These are phyloP conservation scores for Trichoderma afroharzianum DNA, from an alignment of 2,329 filamentous ascomycete genomes.

Conservation along the genomic window DNA sequence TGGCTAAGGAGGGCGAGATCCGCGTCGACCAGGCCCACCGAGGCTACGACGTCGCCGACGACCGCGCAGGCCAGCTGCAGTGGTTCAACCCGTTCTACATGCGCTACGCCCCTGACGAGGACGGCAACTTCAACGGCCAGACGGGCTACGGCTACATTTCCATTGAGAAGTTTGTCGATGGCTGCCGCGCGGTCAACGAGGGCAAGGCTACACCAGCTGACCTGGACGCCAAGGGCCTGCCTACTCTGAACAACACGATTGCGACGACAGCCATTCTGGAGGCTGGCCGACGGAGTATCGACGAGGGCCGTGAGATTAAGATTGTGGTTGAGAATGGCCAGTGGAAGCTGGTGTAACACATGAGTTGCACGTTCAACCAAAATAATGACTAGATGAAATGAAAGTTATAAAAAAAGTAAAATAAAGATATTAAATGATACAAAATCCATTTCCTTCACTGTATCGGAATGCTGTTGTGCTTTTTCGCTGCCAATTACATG, in stretches of 20 bases:
- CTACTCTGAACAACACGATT: conserved; percentile 84
- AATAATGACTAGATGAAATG: conserved; percentile 15
- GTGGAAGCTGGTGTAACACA: conserved; percentile 61
- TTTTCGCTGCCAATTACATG: neutral
- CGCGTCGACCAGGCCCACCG: conserved; percentile 90
- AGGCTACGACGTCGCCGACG: conserved; percentile 91
- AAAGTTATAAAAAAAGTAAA: neutral
- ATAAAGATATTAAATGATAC: neutral
- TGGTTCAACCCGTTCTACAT: conserved; percentile 97
- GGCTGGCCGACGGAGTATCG: conserved; percentile 78
- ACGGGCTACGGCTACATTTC: conserved; percentile 90
- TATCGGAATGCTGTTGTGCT: neutral
- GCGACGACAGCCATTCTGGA: conserved; percentile 89
- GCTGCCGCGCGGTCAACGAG: conserved; percentile 72
- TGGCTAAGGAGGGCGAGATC: conserved; percentile 79
- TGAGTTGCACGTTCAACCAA: neutral
- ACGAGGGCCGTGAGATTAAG: conserved; percentile 74
- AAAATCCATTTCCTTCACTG: neutral
- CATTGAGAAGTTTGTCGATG: conserved; percentile 94
- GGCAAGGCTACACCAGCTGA: conserved; percentile 68
- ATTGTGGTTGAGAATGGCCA: conserved; percentile 63
- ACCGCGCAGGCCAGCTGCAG: conserved; percentile 63
- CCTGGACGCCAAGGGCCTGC: conserved; percentile 75
- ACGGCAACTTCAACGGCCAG: conserved; percentile 90
- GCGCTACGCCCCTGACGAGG: conserved; percentile 90